Percentiles rank a stretch among this genome's conserved stretches.
These are phyloP conservation scores for Aureobasidium musti DNA, from an alignment of 2,329 filamentous ascomycete genomes.

Conservation along the genomic window DNA sequence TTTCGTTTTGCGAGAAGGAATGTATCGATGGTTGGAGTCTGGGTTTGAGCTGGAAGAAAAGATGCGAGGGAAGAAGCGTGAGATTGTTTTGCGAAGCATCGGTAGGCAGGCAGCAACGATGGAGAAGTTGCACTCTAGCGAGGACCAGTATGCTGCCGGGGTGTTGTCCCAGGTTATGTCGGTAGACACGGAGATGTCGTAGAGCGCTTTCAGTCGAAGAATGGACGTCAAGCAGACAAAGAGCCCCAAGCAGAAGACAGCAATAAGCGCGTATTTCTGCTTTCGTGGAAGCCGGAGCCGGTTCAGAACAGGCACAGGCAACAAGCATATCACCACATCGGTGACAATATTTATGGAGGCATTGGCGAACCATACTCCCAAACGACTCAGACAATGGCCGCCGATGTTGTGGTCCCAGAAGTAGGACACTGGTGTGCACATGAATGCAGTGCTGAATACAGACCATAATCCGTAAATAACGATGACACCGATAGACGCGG, in stretches of 20 bases:
- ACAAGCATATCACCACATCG: constrained; percentile 41
- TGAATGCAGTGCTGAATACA: constrained; percentile 45
- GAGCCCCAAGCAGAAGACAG: constrained; percentile 42
- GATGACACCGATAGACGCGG: constrained; percentile 39
- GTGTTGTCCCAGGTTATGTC: constrained; percentile 41
- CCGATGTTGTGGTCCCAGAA: constrained; percentile 46
- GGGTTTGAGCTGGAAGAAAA: constrained; percentile 32
- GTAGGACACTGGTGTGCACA: constrained; percentile 45
- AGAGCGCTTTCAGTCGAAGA: constrained; percentile 39
- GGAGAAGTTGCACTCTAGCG: constrained; percentile 42
- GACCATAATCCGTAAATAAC: constrained; percentile 38
- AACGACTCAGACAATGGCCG: constrained; percentile 45
- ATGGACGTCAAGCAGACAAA: constrained; percentile 41
- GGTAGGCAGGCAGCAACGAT: constrained; percentile 44
- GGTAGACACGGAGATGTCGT: constrained; percentile 34
- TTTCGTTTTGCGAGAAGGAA: not conserved
- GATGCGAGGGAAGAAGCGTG: constrained; percentile 41
- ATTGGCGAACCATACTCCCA: constrained; percentile 49
- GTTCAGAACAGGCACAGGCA: constrained; percentile 42
- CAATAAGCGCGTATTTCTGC: constrained; percentile 41
- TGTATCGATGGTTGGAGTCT: not conserved
- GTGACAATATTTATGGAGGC: constrained; percentile 43
- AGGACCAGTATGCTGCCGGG: constrained; percentile 42
- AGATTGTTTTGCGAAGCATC: constrained; percentile 44
- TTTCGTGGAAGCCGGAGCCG: constrained; percentile 41